phyloP scores from a whole-genome alignment of 257 asterid genomes.

The Rhazya stricta region DNA sequence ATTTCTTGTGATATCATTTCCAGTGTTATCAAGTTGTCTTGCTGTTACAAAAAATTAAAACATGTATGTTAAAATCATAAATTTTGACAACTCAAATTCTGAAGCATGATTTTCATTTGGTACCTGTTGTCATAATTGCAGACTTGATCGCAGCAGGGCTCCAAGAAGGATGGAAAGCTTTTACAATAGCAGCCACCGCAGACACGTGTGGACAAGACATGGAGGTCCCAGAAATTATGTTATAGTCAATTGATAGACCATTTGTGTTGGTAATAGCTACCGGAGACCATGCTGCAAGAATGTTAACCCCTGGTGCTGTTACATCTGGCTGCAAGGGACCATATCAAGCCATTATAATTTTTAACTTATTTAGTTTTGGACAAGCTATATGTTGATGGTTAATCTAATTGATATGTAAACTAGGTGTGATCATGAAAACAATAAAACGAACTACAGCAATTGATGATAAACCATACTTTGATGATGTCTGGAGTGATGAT shows the following conservation, averaged over 20 bases:
- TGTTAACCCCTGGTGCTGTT: constrained; percentile 55
- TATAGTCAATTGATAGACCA: constrained; percentile 37
- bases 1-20: constrained; percentile 36
- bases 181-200: constrained; percentile 52
- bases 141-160: constrained; percentile 63
- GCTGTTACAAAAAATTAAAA: constrained; percentile 17
- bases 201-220: constrained; percentile 67
- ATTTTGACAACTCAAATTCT: too few species aligned
- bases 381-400: background rate
- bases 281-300: constrained; percentile 70
- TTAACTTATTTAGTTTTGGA: background rate
- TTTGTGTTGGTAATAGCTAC: constrained; percentile 30
- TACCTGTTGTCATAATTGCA: constrained; percentile 67
- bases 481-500: constrained; percentile 52
- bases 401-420: background rate
- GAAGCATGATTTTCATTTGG: background rate
- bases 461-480: constrained; percentile 27
- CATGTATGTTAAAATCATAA: background rate
- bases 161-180: constrained; percentile 53
- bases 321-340: constrained; percentile 45
- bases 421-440: background rate
- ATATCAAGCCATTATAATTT: background rate
- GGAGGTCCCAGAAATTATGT: constrained; percentile 59
- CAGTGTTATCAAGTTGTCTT: constrained; percentile 15
- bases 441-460: background rate